phyloP scores from a whole-genome alignment of 176 grass and related monocot species.

The Chrysopogon serrulatus region DNA sequence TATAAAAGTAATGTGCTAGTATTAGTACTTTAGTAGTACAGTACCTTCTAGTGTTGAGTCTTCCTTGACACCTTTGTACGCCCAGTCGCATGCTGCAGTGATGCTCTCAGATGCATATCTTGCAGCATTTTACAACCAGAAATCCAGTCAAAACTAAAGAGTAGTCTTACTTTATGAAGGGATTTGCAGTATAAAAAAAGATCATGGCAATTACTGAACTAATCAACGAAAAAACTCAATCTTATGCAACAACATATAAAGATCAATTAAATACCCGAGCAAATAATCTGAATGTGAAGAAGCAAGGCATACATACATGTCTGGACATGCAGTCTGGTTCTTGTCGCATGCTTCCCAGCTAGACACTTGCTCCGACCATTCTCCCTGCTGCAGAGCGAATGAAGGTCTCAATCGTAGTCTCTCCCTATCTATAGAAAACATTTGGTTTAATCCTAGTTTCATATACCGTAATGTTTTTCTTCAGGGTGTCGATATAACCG shows the following conservation, averaged over 20 bases:
- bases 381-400: slow-evolving; percentile 40
- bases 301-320: slow-evolving; percentile 43
- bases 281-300: background rate
- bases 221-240: too few species aligned
- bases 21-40: too few species aligned
- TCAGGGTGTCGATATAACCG: slow-evolving; percentile 16
- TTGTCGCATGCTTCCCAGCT: slow-evolving; percentile 51
- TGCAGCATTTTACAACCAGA: background rate
- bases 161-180: background rate
- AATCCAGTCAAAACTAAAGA: background rate
- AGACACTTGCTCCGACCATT: slow-evolving; percentile 49
- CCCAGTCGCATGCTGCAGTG: slow-evolving; percentile 60
- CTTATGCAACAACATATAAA: background rate
- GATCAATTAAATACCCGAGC: background rate
- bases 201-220: background rate
- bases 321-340: slow-evolving; percentile 43
- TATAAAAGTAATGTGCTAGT: background rate
- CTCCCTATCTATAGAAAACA: background rate
- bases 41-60: slow-evolving; percentile 37
- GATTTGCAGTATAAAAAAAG: background rate
- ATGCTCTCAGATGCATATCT: slow-evolving; percentile 67
- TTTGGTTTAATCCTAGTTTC: background rate
- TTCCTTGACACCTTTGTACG: slow-evolving; percentile 41
- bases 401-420: background rate
- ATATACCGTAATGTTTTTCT: slow-evolving; percentile 28